A percentile compares a stretch with the other conserved stretches of the same genome.
These are phyloP conservation scores for Phyllosticta citriasiana DNA, from an alignment of 2,329 filamentous ascomycete genomes.

Conservation along the genomic window DNA sequence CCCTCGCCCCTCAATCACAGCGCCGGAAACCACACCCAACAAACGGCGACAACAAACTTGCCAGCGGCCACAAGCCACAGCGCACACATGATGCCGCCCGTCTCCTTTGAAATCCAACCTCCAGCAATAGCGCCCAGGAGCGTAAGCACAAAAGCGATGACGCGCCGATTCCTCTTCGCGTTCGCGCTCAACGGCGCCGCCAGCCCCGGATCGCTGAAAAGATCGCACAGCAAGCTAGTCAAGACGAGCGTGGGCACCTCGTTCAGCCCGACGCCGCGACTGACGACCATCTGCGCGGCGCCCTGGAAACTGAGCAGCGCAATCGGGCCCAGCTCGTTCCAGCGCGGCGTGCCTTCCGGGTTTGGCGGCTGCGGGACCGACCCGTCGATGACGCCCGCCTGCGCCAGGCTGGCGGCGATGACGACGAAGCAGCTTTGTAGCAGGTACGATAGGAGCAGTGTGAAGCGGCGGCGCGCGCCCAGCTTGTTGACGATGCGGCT, in stretches of 20 bases:
- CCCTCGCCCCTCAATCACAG: slow-evolving; percentile 25
- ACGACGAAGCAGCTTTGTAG: slow-evolving; percentile 34
- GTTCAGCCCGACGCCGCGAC: slow-evolving; percentile 57
- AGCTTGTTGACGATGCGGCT: slow-evolving; percentile 56
- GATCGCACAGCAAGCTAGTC: slow-evolving; percentile 72
- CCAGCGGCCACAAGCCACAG: slow-evolving; percentile 38
- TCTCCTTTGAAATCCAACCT: slow-evolving; percentile 44
- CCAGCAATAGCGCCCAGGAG: slow-evolving; percentile 45
- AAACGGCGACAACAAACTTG: slow-evolving; percentile 29
- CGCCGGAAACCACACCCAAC: slow-evolving; percentile 21
- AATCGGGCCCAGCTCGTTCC: slow-evolving; percentile 57
- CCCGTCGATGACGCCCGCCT: slow-evolving; percentile 41
- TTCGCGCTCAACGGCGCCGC: slow-evolving; percentile 33
- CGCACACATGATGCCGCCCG: slow-evolving; percentile 41
- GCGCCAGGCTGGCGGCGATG: slow-evolving; percentile 33
- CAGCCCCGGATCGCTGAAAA: slow-evolving; percentile 58
- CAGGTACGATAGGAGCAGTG: slow-evolving; percentile 42
- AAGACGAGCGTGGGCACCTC: slow-evolving; percentile 69
- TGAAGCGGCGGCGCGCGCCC: slow-evolving; percentile 53
- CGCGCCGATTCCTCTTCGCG: slow-evolving; percentile 44
- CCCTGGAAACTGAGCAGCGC: slow-evolving; percentile 66
- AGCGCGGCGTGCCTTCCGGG: slow-evolving; percentile 33
- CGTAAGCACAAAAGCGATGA: slow-evolving; percentile 42
- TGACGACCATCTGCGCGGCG: slow-evolving; percentile 68
- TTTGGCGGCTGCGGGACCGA: slow-evolving; percentile 30